A percentile compares a stretch with the other conserved stretches of the same genome.
Conservation (phyloP, 73 alveolate genomes). For the Diophrys appendiculata region DNA sequence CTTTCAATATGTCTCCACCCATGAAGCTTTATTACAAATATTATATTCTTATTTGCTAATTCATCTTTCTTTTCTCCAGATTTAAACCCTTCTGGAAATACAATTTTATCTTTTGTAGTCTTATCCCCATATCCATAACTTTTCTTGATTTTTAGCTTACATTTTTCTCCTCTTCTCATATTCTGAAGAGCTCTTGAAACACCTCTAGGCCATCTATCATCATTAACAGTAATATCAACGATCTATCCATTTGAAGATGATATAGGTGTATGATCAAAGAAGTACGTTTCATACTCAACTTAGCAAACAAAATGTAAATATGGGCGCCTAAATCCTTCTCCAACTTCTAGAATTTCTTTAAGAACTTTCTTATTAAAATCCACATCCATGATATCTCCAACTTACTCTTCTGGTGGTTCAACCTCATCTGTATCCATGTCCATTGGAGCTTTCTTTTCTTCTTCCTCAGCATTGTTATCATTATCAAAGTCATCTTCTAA, state of each 20-base stretch:
- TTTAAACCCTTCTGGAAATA: constrained; percentile 49
- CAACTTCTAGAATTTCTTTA: not conserved
- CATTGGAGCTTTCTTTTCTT: constrained; percentile 1
- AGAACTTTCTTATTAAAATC: not conserved
- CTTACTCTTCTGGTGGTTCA: constrained; percentile 9
- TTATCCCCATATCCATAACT: constrained; percentile 36
- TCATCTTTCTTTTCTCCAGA: constrained; percentile 16
- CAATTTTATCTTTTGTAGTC: constrained; percentile 25
- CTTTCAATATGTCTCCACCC: constrained; percentile 37
- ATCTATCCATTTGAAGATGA: constrained; percentile 14
- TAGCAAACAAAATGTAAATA: not conserved
- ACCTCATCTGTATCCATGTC: constrained; percentile 12
- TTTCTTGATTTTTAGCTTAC: constrained; percentile 43
- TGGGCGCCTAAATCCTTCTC: constrained; percentile 8
- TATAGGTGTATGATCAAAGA: constrained; percentile 32
- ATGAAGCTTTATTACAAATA: constrained; percentile 34
- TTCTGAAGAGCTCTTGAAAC: constrained; percentile 30
- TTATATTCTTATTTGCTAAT: constrained; percentile 21
- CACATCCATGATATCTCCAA: not conserved
- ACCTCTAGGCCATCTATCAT: constrained; percentile 53
- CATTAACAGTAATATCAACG: constrained; percentile 20
- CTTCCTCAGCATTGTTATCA: constrained; percentile 5
- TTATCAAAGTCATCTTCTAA: not conserved
- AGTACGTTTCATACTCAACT: constrained; percentile 25
- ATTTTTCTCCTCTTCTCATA: constrained; percentile 46